Conservation (phyloP, 2,329 filamentous ascomycete genomes). For the Neurospora sp. region DNA sequence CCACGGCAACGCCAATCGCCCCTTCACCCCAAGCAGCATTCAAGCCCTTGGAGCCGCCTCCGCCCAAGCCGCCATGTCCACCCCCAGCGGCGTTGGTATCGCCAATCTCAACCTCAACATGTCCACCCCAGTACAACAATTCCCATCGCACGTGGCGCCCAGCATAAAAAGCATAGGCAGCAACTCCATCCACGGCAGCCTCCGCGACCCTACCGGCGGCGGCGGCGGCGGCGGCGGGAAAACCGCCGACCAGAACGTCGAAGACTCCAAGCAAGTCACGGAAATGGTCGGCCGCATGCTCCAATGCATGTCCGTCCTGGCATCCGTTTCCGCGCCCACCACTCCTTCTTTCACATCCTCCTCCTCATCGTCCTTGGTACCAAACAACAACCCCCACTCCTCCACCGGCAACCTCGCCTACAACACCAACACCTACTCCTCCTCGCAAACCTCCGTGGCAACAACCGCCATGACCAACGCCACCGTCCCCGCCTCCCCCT, state of each 20-base stretch:
- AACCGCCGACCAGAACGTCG: constrained; percentile 37
- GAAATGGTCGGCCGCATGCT: constrained; percentile 93
- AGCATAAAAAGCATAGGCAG: constrained; percentile 14
- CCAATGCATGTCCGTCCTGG: constrained; percentile 88
- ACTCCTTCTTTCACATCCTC: background rate
- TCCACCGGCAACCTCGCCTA: background rate
- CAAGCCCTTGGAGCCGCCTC: constrained; percentile 21
- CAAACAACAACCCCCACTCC: background rate
- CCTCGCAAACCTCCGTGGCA: background rate
- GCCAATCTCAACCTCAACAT: constrained; percentile 5
- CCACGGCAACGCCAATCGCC: constrained; percentile 28
- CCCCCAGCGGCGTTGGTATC: constrained; percentile 17
- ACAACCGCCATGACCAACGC: background rate
- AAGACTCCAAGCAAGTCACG: constrained; percentile 70
- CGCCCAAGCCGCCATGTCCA: constrained; percentile 9
- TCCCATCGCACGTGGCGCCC: constrained; percentile 5
- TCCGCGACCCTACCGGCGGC: constrained; percentile 29
- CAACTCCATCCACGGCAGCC: constrained; percentile 20
- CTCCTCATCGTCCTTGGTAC: background rate
- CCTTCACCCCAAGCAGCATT: constrained; percentile 38
- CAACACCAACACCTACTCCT: background rate
- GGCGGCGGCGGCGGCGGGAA: background rate
- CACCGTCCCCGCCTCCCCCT: background rate
- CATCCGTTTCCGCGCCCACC: constrained; percentile 41
- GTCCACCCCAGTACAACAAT: constrained; percentile 4